phyloP scores from a whole-genome alignment of 345 rosid genomes.

The Erysimum cheiranthoides region DNA sequence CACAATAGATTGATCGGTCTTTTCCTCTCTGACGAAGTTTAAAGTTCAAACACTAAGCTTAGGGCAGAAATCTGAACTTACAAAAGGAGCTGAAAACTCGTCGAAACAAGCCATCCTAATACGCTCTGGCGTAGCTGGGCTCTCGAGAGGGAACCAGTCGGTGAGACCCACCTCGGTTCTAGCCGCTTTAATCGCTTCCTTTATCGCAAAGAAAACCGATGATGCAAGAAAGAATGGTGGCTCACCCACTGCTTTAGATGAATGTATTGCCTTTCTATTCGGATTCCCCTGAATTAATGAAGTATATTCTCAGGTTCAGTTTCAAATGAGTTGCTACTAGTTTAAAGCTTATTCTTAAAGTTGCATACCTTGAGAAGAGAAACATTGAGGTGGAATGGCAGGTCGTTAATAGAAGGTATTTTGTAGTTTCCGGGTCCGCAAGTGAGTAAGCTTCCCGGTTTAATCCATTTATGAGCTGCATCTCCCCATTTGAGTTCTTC shows the following conservation, averaged over 20 bases:
- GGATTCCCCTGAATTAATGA: slow-evolving; percentile 75
- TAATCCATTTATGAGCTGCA: slow-evolving; percentile 84
- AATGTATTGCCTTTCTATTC: slow-evolving; percentile 81
- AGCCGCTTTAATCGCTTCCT: slow-evolving; percentile 80
- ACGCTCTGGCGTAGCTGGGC: slow-evolving; percentile 93
- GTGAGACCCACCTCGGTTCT: slow-evolving; percentile 73
- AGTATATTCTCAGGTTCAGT: slow-evolving; percentile 20
- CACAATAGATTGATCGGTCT: background rate
- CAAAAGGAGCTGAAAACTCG: slow-evolving; percentile 65
- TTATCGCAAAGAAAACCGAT: slow-evolving; percentile 73
- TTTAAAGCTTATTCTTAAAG: slow-evolving; percentile 39
- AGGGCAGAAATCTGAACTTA: slow-evolving; percentile 57
- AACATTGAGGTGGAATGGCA: slow-evolving; percentile 76
- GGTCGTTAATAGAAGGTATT: slow-evolving; percentile 87
- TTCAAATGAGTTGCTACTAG: slow-evolving; percentile 15
- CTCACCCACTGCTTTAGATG: slow-evolving; percentile 96
- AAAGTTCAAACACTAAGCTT: slow-evolving; percentile 76
- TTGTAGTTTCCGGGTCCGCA: slow-evolving; percentile 93
- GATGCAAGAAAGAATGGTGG: slow-evolving; percentile 97
- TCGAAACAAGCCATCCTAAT: slow-evolving; percentile 95
- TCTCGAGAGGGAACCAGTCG: slow-evolving; percentile 89
- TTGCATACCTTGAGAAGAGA: slow-evolving; percentile 90
- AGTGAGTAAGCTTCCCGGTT: slow-evolving; percentile 73
- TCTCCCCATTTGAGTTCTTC: slow-evolving; percentile 99
- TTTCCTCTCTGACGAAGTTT: background rate